Evolutionary conservation across 2,329 filamentous ascomycete species (phyloP).

Genomic region (Verticillium nubilum): DNA sequence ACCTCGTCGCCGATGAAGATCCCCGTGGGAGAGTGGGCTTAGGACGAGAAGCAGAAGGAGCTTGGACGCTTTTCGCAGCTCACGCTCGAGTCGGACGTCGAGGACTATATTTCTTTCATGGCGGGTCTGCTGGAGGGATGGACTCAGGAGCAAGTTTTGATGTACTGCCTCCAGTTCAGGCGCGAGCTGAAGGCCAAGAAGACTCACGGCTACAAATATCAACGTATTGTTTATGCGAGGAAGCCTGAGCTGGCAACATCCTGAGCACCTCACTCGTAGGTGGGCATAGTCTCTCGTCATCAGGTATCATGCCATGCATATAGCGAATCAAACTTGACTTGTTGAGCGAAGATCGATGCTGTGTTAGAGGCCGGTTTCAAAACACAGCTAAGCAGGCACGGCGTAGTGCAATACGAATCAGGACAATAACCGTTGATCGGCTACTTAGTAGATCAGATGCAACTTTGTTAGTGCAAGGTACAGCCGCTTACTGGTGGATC

Average conservation of each 20-base stretch:
- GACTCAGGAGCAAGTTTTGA: slow-evolving; percentile 24
- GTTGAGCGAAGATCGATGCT: no score
- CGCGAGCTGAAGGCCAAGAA: slow-evolving; percentile 22
- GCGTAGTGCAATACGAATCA: no score
- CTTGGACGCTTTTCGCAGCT: slow-evolving; percentile 27
- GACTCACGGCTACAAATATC: slow-evolving; percentile 21
- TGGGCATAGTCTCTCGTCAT: background rate
- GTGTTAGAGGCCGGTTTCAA: no score
- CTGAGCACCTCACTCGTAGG: background rate
- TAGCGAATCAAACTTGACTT: no score
- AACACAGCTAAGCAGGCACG: no score
- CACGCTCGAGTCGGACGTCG: slow-evolving; percentile 24
- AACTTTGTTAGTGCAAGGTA: background rate
- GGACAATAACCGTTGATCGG: background rate
- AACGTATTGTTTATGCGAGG: slow-evolving; percentile 21
- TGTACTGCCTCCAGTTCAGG: slow-evolving; percentile 27
- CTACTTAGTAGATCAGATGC: background rate
- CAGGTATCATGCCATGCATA: background rate
- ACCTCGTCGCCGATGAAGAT: slow-evolving; percentile 14
- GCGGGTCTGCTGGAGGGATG: slow-evolving; percentile 28
- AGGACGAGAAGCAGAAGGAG: slow-evolving; percentile 26
- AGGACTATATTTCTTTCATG: slow-evolving; percentile 26
- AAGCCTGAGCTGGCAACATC: slow-evolving; percentile 12
- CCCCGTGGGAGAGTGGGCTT: slow-evolving; percentile 35
- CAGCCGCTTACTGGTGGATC: background rate